A percentile compares a stretch with the other conserved stretches of the same genome.
Evolutionary conservation across 2,329 filamentous ascomycete genomes (phyloP).

Genomic region (Teratosphaeria viscida): DNA sequence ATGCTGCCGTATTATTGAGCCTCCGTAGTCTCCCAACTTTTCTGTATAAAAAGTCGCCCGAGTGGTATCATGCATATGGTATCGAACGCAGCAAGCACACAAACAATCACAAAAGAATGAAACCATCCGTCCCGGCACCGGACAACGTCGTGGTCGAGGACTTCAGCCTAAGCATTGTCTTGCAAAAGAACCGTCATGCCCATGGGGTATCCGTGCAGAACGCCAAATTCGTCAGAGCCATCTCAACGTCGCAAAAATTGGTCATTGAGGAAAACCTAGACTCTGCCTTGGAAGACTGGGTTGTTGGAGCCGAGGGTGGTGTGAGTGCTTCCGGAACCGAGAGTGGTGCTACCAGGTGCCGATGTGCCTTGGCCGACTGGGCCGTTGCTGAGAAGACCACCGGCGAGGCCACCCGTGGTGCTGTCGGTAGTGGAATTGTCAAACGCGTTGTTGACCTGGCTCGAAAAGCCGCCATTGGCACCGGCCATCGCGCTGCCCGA

Average conservation of each 20-base stretch:
- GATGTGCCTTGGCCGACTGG: neutral
- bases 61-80: slow-evolving; percentile 1
- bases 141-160: neutral
- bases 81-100: neutral
- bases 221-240: neutral
- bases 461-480: slow-evolving; percentile 26
- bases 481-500: slow-evolving; percentile 13
- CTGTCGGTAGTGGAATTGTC: slow-evolving; percentile 4
- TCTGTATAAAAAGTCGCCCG: neutral
- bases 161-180: neutral
- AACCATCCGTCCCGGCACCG: neutral
- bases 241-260: neutral
- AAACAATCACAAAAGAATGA: neutral
- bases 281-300: slow-evolving; percentile 32
- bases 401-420: neutral
- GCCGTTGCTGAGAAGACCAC: neutral
- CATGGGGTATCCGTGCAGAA: neutral
- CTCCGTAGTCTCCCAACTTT: neutral
- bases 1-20: neutral
- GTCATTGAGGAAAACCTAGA: slow-evolving; percentile 11
- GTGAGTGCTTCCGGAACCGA: slow-evolving; percentile 11
- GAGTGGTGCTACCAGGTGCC: neutral
- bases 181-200: neutral
- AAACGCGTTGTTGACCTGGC: slow-evolving; percentile 37
- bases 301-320: slow-evolving; percentile 34